Percentiles rank a stretch among this genome's conserved stretches.
phyloP scores from a whole-genome alignment of 129 eudicot species.

The Chrysanthemum seticuspe region DNA sequence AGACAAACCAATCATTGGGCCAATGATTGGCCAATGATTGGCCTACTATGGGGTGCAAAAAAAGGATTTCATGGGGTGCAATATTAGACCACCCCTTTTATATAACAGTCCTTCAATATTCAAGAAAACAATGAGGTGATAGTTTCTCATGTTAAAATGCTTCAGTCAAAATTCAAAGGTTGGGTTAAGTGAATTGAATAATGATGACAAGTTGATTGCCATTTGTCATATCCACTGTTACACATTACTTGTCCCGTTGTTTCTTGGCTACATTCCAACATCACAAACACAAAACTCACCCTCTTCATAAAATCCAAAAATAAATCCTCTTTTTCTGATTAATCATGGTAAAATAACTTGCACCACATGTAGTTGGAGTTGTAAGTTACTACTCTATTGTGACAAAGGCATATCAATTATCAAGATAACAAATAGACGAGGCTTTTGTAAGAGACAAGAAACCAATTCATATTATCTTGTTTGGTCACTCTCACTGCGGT shows the following conservation, averaged over 20 bases:
- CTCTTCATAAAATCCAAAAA: slow-evolving; percentile 7
- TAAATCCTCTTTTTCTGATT: not conserved
- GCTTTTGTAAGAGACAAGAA: slow-evolving; percentile 25
- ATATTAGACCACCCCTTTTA: no score
- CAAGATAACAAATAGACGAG: slow-evolving; percentile 15
- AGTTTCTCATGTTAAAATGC: slow-evolving; percentile 8
- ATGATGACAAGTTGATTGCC: slow-evolving; percentile 67
- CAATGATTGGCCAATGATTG: no score
- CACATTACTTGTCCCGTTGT: slow-evolving; percentile 20
- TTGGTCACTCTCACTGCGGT: slow-evolving; percentile 56
- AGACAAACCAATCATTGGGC: no score
- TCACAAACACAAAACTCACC: slow-evolving; percentile 21
- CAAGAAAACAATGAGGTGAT: not conserved
- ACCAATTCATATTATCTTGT: slow-evolving; percentile 23
- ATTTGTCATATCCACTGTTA: slow-evolving; percentile 34
- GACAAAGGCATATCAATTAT: slow-evolving; percentile 15
- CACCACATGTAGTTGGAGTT: slow-evolving; percentile 20
- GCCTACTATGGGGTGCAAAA: no score
- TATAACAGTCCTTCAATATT: not conserved
- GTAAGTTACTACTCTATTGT: not conserved
- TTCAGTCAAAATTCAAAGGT: slow-evolving; percentile 7
- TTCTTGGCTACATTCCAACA: slow-evolving; percentile 37
- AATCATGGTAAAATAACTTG: slow-evolving; percentile 14
- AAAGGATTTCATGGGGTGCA: no score
- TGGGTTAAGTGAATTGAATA: slow-evolving; percentile 29